phyloP scores from a whole-genome alignment of 179 eudicot species.

The Dionaea muscipula region DNA sequence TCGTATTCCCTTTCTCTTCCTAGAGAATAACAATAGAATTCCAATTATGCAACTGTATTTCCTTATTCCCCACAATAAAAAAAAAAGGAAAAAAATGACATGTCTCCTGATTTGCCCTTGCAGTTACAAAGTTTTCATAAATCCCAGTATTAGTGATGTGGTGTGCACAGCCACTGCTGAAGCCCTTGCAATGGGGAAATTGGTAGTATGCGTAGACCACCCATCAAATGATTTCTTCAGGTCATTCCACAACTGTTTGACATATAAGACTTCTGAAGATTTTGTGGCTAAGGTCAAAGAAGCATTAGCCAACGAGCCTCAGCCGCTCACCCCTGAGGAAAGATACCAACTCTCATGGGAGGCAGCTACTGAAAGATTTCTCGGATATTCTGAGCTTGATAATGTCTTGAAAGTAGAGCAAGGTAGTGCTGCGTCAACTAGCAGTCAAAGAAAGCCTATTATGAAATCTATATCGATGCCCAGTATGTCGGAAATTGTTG shows the following conservation, averaged over 20 bases:
- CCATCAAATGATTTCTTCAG: constrained; percentile 94
- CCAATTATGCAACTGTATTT: no score
- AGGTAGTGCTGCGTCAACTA: constrained; percentile 8
- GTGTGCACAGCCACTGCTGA: constrained; percentile 98
- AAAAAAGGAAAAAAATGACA: not conserved
- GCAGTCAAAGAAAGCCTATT: constrained; percentile 15
- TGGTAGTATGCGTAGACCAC: constrained; percentile 92
- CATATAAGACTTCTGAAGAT: constrained; percentile 71
- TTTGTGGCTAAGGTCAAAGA: constrained; percentile 73
- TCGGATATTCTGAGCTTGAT: constrained; percentile 75
- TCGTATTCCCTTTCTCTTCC: no score
- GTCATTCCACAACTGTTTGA: constrained; percentile 84
- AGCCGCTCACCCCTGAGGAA: constrained; percentile 71
- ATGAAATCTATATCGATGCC: constrained; percentile 60
- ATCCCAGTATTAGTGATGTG: constrained; percentile 91
- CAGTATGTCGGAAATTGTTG: constrained; percentile 51
- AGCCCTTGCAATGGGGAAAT: constrained; percentile 98
- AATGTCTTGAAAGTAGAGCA: constrained; percentile 28
- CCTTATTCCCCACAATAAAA: no score
- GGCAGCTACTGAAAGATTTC: constrained; percentile 87
- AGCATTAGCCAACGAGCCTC: constrained; percentile 76
- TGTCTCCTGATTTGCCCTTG: constrained; percentile 10
- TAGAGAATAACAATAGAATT: no score
- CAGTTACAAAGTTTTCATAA: constrained; percentile 90
- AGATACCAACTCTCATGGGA: constrained; percentile 85